A percentile compares a stretch with the other conserved stretches of the same genome.
phyloP scores from a whole-genome alignment of 2,329 filamentous ascomycete genomes.

The Trichophyton mentagrophytes region DNA sequence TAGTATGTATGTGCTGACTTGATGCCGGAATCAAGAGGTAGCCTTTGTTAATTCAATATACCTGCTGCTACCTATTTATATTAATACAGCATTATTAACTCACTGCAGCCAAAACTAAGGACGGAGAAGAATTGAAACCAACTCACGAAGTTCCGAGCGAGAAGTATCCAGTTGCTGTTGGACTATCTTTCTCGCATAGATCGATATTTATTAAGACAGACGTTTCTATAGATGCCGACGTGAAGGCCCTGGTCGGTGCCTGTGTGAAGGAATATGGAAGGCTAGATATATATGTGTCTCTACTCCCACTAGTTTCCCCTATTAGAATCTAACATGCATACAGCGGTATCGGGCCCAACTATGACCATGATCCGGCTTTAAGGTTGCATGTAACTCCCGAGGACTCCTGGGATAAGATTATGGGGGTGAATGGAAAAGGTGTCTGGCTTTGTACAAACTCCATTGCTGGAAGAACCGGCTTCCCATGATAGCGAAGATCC shows the following conservation, averaged over 20 bases:
- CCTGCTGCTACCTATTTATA: background rate
- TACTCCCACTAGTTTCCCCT: background rate
- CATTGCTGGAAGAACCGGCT: conserved; percentile 14
- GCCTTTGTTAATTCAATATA: background rate
- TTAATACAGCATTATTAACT: background rate
- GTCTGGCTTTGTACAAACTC: conserved; percentile 32
- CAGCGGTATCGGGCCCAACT: conserved; percentile 33
- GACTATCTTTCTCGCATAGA: background rate
- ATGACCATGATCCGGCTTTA: conserved; percentile 9
- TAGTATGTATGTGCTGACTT: conserved; percentile 17
- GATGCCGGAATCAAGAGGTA: conserved; percentile 10
- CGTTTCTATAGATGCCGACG: conserved; percentile 26
- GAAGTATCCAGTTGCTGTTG: conserved; percentile 7
- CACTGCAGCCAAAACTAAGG: background rate
- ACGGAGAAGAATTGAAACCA: conserved; percentile 11
- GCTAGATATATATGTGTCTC: conserved; percentile 31
- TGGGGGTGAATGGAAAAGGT: conserved; percentile 29
- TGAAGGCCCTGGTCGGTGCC: conserved; percentile 27
- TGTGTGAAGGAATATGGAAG: conserved; percentile 29
- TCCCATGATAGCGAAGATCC: conserved; percentile 7
- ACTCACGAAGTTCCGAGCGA: conserved; percentile 11
- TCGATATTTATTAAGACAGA: conserved; percentile 34
- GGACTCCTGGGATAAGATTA: conserved; percentile 32
- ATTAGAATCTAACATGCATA: background rate
- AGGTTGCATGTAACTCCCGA: conserved; percentile 38